These are phyloP conservation scores for Parafenestella ontariensis DNA, from an alignment of 2,329 filamentous ascomycete species.

Conservation along the genomic window DNA sequence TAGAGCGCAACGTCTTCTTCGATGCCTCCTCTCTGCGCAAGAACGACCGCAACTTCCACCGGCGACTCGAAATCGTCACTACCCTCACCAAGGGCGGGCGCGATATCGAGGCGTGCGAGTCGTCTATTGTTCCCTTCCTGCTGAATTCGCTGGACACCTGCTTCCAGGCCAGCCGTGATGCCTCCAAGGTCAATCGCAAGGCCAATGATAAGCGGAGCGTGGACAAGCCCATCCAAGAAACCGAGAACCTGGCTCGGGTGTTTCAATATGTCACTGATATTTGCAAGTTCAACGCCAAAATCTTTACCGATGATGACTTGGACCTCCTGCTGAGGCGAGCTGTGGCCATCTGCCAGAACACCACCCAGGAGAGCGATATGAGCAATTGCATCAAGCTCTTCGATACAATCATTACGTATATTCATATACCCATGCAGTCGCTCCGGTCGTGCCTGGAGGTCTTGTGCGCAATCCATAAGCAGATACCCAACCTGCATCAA, in stretches of 20 bases:
- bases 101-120: conserved; percentile 49
- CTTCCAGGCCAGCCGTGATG: conserved; percentile 43
- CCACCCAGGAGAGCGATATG: conserved; percentile 69
- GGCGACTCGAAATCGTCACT: conserved; percentile 44
- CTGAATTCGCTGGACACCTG: conserved; percentile 40
- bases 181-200: conserved; percentile 31
- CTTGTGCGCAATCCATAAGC: conserved; percentile 73
- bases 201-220: conserved; percentile 33
- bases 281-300: conserved; percentile 78
- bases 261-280: conserved; percentile 72
- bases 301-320: conserved; percentile 68
- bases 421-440: conserved; percentile 68
- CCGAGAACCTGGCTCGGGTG: conserved; percentile 60
- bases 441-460: conserved; percentile 73
- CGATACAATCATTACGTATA: conserved; percentile 74
- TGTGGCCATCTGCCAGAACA: conserved; percentile 72
- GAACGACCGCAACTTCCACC: conserved; percentile 38
- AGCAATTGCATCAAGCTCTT: conserved; percentile 71
- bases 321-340: conserved; percentile 67
- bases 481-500: conserved; percentile 67
- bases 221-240: conserved; percentile 32
- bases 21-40: conserved; percentile 40
- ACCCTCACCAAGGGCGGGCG: conserved; percentile 48
- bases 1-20: conserved; percentile 50
- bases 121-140: conserved; percentile 43